Base-by-base conservation (phyloP, 2,329 filamentous ascomycete species). In the Neopestalotiopsis clavispora region DNA sequence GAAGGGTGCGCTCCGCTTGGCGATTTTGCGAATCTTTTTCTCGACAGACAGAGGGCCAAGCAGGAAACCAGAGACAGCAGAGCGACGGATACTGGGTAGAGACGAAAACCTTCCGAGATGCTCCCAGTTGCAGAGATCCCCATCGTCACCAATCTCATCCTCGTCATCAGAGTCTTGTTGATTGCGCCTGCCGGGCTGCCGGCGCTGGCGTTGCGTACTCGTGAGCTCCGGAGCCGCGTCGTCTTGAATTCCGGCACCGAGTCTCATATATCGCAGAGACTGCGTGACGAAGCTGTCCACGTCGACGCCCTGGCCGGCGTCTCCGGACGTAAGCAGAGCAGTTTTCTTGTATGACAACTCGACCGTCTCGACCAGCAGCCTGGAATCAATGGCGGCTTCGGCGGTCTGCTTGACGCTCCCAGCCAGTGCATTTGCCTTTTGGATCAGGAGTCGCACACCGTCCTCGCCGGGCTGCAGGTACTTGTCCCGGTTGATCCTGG, bases 281-380 rank as follows among this genome's bases (percentile, higher is more conserved):
- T 97, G 97, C 0, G 93, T 92, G 14, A 98, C 89, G 75, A 98
- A 97, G 74, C 97, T 93, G 70, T 98, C 95, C 0, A 97, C 86
- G 75, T 98, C 95, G 28, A 99, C 83, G 7, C 94, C 94, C 65
- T 92, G 90, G 2, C 89, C 89, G 1, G 87, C 83, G 74, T 92
- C 91, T 6, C 94, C 94, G 38, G 94, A 85, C 1, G 92, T 90
- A 32, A 97, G 85, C 65, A 91, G 90, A 58, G 91, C 85, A 0
- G 94, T 91, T 77, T 94, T 94, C 74, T 93, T 93, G 74, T 92
- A 91, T 0, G 92, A 91, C 4, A 97, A 81, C 72, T 98, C 94
- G 4, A 93, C 93, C 0, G 93, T 90, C 71, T 88, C 90, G 63
- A 97, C 92, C 3, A 98, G 86, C 32, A 97, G 85, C n/a, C 93